These are phyloP conservation scores for Zygosaccharomyces lentus DNA, from an alignment of 805 yeast genomes.

Conservation along the genomic window DNA sequence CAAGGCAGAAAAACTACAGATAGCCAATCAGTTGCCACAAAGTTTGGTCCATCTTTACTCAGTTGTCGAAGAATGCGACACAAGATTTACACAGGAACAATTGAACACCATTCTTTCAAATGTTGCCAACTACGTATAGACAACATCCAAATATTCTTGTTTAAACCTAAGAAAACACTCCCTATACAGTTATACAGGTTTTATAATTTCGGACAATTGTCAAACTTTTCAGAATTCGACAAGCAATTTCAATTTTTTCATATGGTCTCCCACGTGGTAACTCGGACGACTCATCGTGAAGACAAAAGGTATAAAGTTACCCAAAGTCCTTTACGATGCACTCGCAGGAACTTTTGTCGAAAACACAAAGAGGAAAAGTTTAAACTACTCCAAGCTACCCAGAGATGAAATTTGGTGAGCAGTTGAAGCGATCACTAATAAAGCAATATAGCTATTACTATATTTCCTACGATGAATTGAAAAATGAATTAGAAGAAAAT, in stretches of 20 bases:
- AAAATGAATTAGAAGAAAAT: slow-evolving; percentile 70
- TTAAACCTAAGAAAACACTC: too few relatives aligned
- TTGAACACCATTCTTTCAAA: slow-evolving; percentile 55
- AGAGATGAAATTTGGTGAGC: slow-evolving; percentile 92
- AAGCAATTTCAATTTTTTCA: too few relatives aligned
- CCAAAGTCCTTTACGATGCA: background rate
- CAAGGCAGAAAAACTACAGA: slow-evolving; percentile 79
- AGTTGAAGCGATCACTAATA: slow-evolving; percentile 80
- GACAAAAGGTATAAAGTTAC: slow-evolving; percentile 3
- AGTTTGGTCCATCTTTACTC: slow-evolving; percentile 75
- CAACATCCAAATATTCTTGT: background rate
- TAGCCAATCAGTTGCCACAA: slow-evolving; percentile 75
- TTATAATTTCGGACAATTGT: background rate
- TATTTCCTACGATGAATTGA: slow-evolving; percentile 85
- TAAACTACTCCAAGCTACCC: background rate
- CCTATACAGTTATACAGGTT: background rate
- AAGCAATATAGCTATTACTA: slow-evolving; percentile 89
- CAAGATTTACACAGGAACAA: slow-evolving; percentile 66
- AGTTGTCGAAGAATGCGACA: slow-evolving; percentile 88
- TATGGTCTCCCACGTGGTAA: background rate
- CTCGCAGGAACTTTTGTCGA: background rate
- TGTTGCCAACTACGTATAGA: slow-evolving; percentile 40
- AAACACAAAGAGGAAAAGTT: background rate
- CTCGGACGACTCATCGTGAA: background rate
- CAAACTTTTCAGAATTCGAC: too few relatives aligned